Conservation (phyloP, 1,139 yeast species). For the Suhomyces panamericanus region DNA sequence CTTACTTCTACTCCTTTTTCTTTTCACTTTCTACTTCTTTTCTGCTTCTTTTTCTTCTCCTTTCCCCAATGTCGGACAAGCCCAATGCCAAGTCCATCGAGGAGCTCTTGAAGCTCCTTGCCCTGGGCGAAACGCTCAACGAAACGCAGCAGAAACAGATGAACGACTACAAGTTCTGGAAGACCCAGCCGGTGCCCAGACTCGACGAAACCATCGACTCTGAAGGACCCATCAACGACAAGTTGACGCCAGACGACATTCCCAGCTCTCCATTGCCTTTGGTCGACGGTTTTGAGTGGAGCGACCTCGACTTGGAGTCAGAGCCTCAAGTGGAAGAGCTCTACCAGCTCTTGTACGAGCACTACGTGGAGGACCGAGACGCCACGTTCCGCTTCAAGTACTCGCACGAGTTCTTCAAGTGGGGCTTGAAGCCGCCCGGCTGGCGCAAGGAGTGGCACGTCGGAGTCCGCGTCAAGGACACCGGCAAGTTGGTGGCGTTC, state of each 20-base stretch:
- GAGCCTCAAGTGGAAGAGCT: slow-evolving; percentile 67
- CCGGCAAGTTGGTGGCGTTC: slow-evolving; percentile 82
- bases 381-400: slow-evolving; percentile 91
- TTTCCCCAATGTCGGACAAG: slow-evolving; percentile 10
- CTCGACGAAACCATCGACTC: slow-evolving; percentile 63
- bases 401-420: slow-evolving; percentile 75
- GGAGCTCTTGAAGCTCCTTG: slow-evolving; percentile 49
- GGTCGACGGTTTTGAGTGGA: slow-evolving; percentile 85
- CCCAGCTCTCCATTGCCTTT: slow-evolving; percentile 70
- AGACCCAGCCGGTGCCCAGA: slow-evolving; percentile 90
- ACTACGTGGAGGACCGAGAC: slow-evolving; percentile 93
- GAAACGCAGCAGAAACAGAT: slow-evolving; percentile 62
- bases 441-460: slow-evolving; percentile 88
- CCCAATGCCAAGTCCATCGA: slow-evolving; percentile 41
- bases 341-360: slow-evolving; percentile 75
- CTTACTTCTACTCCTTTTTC: neutral
- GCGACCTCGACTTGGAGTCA: slow-evolving; percentile 66
- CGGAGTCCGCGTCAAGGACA: slow-evolving; percentile 82
- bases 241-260: slow-evolving; percentile 69
- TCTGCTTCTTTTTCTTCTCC: neutral
- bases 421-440: slow-evolving; percentile 97
- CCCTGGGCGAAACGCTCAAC: slow-evolving; percentile 55
- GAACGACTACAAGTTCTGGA: slow-evolving; percentile 96
- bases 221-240: slow-evolving; percentile 82
- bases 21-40: neutral